Evolutionary conservation across 352 stramenopile species (phyloP).

Genomic region (Vaucheria bursata): DNA sequence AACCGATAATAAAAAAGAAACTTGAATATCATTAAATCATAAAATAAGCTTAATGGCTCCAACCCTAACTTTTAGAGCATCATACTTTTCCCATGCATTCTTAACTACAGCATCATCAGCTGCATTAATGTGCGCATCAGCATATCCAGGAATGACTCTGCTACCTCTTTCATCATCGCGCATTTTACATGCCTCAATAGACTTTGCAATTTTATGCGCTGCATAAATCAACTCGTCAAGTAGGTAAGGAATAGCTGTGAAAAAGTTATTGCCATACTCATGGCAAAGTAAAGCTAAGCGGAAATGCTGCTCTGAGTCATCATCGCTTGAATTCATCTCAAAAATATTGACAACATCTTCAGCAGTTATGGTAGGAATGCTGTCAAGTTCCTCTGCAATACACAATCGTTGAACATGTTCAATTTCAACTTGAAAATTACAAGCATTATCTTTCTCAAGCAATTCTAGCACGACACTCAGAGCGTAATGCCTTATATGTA

Average conservation of each 20-base stretch:
- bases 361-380: background rate
- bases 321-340: background rate
- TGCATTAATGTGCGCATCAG: background rate
- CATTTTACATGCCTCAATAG: constrained; percentile 25
- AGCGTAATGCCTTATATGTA: constrained; percentile 24
- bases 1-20: too few relatives aligned
- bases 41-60: too few relatives aligned
- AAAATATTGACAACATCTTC: background rate
- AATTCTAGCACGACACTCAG: background rate
- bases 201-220: constrained; percentile 19
- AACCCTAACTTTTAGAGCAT: too few relatives aligned
- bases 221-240: background rate
- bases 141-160: constrained; percentile 5
- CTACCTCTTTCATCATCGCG: constrained; percentile 33
- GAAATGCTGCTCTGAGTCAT: background rate
- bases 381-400: background rate
- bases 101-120: background rate
- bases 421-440: background rate
- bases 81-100: too few relatives aligned
- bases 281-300: background rate
- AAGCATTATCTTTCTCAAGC: background rate
- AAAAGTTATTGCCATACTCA: background rate
- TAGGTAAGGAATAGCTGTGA: background rate
- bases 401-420: background rate
- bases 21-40: too few relatives aligned